phyloP scores from a whole-genome alignment of 352 stramenopile species.

The Pythium sp. region DNA sequence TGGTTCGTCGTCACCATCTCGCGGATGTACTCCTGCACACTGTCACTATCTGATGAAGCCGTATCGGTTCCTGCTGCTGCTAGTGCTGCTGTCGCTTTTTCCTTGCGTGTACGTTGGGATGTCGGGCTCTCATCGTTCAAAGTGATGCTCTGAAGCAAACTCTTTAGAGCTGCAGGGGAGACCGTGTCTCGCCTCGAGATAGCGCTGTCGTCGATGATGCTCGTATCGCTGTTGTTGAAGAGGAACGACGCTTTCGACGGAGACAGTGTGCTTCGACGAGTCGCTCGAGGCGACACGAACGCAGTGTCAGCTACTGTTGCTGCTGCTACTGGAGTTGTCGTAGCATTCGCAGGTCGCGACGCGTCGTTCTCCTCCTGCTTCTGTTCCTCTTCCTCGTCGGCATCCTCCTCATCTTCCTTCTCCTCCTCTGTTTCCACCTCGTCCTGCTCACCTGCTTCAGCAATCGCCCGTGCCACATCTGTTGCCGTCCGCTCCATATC shows the following conservation, averaged over 20 bases:
- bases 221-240: constrained; percentile 19
- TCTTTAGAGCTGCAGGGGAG: constrained; percentile 32
- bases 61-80: constrained; percentile 6
- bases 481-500: constrained; percentile 2
- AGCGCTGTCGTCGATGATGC: constrained; percentile 17
- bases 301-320: background rate
- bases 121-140: constrained; percentile 13
- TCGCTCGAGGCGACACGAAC: constrained; percentile 5
- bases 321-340: background rate
- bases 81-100: background rate
- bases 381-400: background rate
- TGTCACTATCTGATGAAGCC: constrained; percentile 5
- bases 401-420: constrained; percentile 1
- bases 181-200: constrained; percentile 35
- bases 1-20: constrained; percentile 9
- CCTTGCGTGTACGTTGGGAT: background rate
- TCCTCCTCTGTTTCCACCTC: constrained; percentile 10
- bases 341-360: background rate
- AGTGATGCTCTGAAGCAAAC: constrained; percentile 25
- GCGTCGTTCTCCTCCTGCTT: background rate
- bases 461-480: background rate
- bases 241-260: constrained; percentile 39
- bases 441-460: background rate
- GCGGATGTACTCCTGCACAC: constrained; percentile 7
- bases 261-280: constrained; percentile 37